Evolutionary conservation across 306 rosid genomes (phyloP).

Genomic region (Trichosanthes cucumerina): DNA sequence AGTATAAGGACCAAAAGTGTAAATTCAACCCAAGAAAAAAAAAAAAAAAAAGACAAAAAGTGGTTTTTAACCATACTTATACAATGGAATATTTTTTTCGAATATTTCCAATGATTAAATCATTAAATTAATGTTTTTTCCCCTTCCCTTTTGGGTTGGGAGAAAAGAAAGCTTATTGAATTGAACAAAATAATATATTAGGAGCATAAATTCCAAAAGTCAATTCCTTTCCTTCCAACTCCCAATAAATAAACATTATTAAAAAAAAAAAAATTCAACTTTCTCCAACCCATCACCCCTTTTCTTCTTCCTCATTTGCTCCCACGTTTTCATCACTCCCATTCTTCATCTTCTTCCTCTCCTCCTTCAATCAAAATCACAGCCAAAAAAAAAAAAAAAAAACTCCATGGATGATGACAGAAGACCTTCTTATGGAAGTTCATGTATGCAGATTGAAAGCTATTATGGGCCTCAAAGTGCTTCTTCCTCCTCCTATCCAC

Average conservation of each 20-base stretch:
- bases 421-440: conserved; percentile 46
- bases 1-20: no score
- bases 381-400: background rate
- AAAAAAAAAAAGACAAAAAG: no score
- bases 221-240: conserved; percentile 1
- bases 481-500: conserved; percentile 22
- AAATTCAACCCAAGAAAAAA: no score
- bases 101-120: background rate
- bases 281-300: background rate
- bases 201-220: background rate
- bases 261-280: background rate
- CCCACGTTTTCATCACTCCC: background rate
- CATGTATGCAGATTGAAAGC: conserved; percentile 49
- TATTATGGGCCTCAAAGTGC: conserved; percentile 49
- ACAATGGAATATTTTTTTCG: background rate
- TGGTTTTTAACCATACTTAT: background rate
- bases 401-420: conserved; percentile 49
- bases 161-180: background rate
- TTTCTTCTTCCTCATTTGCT: background rate
- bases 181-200: background rate
- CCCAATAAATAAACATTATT: background rate
- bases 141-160: background rate
- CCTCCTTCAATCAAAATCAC: background rate
- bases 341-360: background rate
- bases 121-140: background rate